A percentile compares a stretch with the other conserved stretches of the same genome.
phyloP scores from a whole-genome alignment of 2,329 filamentous ascomycete species.

The Xylariaceae sp. region DNA sequence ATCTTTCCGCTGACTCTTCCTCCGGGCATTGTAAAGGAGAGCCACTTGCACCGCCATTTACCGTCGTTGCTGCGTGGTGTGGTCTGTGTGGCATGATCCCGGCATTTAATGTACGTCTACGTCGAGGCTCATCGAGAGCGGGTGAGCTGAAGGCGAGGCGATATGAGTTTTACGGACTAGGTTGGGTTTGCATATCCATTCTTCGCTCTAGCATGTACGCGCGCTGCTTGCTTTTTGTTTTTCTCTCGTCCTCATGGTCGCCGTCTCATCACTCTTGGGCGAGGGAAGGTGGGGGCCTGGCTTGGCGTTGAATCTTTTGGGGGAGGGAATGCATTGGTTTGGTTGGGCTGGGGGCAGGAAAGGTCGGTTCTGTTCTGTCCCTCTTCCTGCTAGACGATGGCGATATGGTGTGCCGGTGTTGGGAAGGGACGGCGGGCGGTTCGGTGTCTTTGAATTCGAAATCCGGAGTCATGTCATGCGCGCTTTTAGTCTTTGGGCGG shows the following conservation, averaged over 20 bases:
- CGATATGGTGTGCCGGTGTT: background rate
- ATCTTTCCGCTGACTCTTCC: conserved; percentile 28
- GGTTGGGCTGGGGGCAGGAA: background rate
- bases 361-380: background rate
- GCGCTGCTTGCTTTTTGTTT: background rate
- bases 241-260: background rate
- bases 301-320: background rate
- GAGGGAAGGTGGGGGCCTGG: background rate
- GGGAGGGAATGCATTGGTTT: background rate
- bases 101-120: background rate
- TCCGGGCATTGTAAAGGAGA: conserved; percentile 20
- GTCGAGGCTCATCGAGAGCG: background rate
- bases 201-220: background rate
- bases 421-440: background rate
- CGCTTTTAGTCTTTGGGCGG: background rate
- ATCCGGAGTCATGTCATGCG: background rate
- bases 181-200: background rate
- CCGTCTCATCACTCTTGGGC: background rate
- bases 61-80: background rate
- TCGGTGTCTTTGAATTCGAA: background rate
- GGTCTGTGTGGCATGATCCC: background rate
- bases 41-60: conserved; percentile 6
- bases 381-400: background rate
- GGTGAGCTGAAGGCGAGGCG: background rate
- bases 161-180: background rate